phyloP scores from a whole-genome alignment of 306 rosid species.

The Pueraria montana region DNA sequence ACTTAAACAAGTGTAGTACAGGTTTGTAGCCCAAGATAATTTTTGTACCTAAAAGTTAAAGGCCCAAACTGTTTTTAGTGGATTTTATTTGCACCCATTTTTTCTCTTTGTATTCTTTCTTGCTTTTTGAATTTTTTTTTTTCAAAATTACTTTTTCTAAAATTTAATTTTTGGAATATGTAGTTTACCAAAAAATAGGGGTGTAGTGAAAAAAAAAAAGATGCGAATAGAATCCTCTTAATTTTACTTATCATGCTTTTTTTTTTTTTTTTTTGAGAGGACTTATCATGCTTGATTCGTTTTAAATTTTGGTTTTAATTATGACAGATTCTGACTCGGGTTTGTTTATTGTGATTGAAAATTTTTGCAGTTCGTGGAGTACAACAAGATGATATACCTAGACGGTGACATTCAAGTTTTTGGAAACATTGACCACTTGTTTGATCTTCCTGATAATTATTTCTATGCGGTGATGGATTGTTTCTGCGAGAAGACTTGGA shows the following conservation, averaged over 20 bases:
- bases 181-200: too few species aligned
- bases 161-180: neutral
- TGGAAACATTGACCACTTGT: slow-evolving; percentile 72
- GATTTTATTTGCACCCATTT: neutral
- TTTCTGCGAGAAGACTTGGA: slow-evolving; percentile 81
- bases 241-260: neutral
- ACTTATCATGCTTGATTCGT: too few species aligned
- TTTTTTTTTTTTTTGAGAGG: too few species aligned
- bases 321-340: neutral
- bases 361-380: slow-evolving; percentile 74
- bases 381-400: slow-evolving; percentile 77
- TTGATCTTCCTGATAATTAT: slow-evolving; percentile 62
- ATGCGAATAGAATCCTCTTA: neutral
- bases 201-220: too few species aligned
- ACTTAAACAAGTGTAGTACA: neutral
- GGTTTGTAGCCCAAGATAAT: neutral
- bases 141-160: neutral
- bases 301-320: neutral
- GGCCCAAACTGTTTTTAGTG: neutral
- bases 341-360: neutral
- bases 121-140: neutral
- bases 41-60: neutral
- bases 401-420: slow-evolving; percentile 87
- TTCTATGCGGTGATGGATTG: slow-evolving; percentile 92
- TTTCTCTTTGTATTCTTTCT: neutral